These are phyloP conservation scores for Amanita rimosa DNA, from an alignment of 768 basidiomycete species.

Conservation along the genomic window DNA sequence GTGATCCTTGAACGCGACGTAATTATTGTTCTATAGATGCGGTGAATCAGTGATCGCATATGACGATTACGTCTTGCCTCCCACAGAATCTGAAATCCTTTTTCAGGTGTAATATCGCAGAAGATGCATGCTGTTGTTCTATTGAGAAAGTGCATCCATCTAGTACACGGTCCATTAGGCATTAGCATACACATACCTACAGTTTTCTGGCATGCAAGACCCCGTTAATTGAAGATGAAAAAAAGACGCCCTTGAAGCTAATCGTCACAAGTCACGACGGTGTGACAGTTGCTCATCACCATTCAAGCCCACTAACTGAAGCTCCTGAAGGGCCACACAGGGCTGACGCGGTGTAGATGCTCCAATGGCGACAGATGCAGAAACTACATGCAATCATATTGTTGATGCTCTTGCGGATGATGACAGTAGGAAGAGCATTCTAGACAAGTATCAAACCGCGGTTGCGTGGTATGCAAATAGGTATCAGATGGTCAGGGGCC, in stretches of 20 bases:
- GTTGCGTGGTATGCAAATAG: slow-evolving; percentile 44
- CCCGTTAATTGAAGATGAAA: too few species aligned
- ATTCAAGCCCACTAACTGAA: neutral
- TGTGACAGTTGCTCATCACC: neutral
- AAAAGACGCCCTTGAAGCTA: too few species aligned
- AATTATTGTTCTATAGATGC: slow-evolving; percentile 27
- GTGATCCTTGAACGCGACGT: slow-evolving; percentile 41
- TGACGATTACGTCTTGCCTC: slow-evolving; percentile 22
- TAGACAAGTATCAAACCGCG: slow-evolving; percentile 40
- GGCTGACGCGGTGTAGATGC: neutral
- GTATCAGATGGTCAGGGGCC: slow-evolving; percentile 31
- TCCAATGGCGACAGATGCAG: neutral
- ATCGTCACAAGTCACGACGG: too few species aligned
- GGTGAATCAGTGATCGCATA: neutral
- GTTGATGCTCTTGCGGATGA: neutral
- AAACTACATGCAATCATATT: neutral
- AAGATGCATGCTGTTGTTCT: slow-evolving; percentile 23
- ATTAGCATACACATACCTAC: neutral
- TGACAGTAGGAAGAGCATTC: slow-evolving; percentile 13
- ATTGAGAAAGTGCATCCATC: neutral
- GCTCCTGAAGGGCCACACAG: neutral
- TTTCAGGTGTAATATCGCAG: slow-evolving; percentile 28
- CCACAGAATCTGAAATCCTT: slow-evolving; percentile 37
- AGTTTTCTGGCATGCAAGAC: neutral
- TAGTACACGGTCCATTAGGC: neutral